Evolutionary conservation across 106 monocot species (phyloP), one percentile per base, ranked within the genome.

Genomic region (Platanthera guangdongensis): DNA sequence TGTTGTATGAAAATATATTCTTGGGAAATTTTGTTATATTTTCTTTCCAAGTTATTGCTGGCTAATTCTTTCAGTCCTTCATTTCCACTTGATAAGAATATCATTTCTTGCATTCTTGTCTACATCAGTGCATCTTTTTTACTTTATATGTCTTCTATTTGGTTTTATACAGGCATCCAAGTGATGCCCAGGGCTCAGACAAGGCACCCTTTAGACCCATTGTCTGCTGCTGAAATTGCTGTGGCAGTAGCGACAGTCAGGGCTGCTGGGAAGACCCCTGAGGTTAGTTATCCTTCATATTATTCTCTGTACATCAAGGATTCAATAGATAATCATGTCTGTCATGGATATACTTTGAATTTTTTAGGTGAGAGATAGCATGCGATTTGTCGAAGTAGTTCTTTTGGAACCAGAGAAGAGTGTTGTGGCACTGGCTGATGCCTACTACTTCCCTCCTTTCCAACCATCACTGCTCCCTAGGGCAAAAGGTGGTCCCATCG

Each of bases 401-500:
- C 83, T 95, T 52, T 47, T 89, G 80, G 95, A 95, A 52, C 95
- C 92, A 74, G 95, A 92, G 21, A 95, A 95, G 57, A 76, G 68
- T 73, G 79, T 95, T 77, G 95, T 95, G 39, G 95, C 95, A 51
- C 80, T 95, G 68, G 95, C 95, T 12, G 92, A 95, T 86, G 95
- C 95, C 7, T 95, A 95, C 69, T 95, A 88, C 73, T 95, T 95
- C 75, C 95, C 95, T 30, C 95, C 95, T 69, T 95, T 95, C 77
- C 95, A 95, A 80, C 89, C 95, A 75, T 95, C 95, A 47, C 60
- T 95, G 49, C 76, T 95, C 47, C 89, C 95, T 14, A 92, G 81
- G 76, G 86, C 87, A 22, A 92, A 95, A 86, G 89, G 95, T 53
- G 87, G 87, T 63, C 87, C 92, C 69, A 77, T 90, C 46, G 89